phyloP scores from a whole-genome alignment of 2,329 filamentous ascomycete species.

The Aspergillus japonicus region DNA sequence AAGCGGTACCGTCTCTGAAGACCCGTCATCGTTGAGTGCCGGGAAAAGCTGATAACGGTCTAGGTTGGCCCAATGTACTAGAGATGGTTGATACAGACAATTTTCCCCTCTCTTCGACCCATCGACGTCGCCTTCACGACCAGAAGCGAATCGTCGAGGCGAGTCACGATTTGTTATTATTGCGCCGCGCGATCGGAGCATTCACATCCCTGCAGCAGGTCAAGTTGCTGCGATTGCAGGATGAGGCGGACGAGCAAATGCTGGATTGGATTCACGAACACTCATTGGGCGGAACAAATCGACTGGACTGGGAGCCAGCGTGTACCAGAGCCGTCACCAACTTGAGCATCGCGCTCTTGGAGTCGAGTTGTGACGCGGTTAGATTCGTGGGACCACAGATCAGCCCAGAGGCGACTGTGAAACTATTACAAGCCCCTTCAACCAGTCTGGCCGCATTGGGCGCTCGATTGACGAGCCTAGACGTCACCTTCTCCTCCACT shows the following conservation, averaged over 20 bases:
- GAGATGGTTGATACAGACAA: slow-evolving; percentile 20
- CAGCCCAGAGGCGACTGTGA: slow-evolving; percentile 58
- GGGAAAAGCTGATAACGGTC: slow-evolving; percentile 21
- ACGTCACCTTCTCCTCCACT: slow-evolving; percentile 62
- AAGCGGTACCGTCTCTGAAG: slow-evolving; percentile 34
- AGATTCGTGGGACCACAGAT: slow-evolving; percentile 64
- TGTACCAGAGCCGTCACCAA: slow-evolving; percentile 62
- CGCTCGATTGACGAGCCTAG: slow-evolving; percentile 59
- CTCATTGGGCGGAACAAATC: slow-evolving; percentile 47
- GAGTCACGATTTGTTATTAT: slow-evolving; percentile 51
- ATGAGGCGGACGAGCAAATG: slow-evolving; percentile 57
- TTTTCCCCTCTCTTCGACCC: slow-evolving; percentile 26
- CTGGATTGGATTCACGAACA: slow-evolving; percentile 53
- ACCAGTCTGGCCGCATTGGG: slow-evolving; percentile 53
- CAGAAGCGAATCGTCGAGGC: slow-evolving; percentile 49
- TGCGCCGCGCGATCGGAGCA: slow-evolving; percentile 56
- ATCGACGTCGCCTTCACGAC: slow-evolving; percentile 35
- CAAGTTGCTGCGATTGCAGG: slow-evolving; percentile 62
- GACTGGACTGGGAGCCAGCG: slow-evolving; percentile 61
- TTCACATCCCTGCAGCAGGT: slow-evolving; percentile 64
- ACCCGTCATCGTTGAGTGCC: slow-evolving; percentile 4
- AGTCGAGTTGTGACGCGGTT: slow-evolving; percentile 56
- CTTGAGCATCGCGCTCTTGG: slow-evolving; percentile 57
- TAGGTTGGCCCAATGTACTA: slow-evolving; percentile 33
- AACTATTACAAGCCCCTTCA: slow-evolving; percentile 50